Base-by-base conservation (phyloP, 2,329 filamentous ascomycete genomes). In the Apiospora saccharicola region DNA sequence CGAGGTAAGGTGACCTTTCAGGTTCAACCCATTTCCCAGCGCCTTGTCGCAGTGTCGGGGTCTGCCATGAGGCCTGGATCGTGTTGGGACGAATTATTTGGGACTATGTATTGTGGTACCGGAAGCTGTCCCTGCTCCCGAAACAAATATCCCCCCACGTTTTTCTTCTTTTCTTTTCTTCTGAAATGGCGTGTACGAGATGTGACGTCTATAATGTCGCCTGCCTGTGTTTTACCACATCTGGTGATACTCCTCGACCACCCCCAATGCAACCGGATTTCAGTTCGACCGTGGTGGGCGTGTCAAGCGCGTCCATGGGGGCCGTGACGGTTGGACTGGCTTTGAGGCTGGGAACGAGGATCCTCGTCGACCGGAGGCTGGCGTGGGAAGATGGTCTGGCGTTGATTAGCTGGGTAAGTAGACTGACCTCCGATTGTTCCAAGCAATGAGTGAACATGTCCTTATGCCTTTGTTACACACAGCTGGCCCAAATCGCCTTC, bases 261-360 rank as follows among this genome's bases (percentile, higher is more conserved):
- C 41, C 57, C 34, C 57, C 30, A 24, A 64, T 64, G 57, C 57
- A 37, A 34, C 22, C 57, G 34, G 57, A 64, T 22, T 22, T 64
- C 57, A 64, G 8, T 24, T 64, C 57, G 57, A 64, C 34, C 34
- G 57, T 64, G 19, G 57, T 64, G 34, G 57, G 34, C 34, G 57
- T 64, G 34, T 64, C 57, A 41, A 19, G 34, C 57, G 57, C 57
- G 7, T 64, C 57, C 30, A 64, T 64, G 34, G 34, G 57, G 13
- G 57, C 57, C 10, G 57, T 64, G 57, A 64, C 57, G 34, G 22
- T 41, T 24, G 57, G 57, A 5, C 57, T 64, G 34, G 57, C 57
- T 34, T 10, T 64, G 57, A 64, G 57, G 57, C 19, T 64, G 34
- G 57, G 30, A 34, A 24, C 57, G 4, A 41, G 30, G 34, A n/a